Evolutionary conservation across 176 grass and related monocot species (phyloP).

Genomic region (Raddia distichophylla): DNA sequence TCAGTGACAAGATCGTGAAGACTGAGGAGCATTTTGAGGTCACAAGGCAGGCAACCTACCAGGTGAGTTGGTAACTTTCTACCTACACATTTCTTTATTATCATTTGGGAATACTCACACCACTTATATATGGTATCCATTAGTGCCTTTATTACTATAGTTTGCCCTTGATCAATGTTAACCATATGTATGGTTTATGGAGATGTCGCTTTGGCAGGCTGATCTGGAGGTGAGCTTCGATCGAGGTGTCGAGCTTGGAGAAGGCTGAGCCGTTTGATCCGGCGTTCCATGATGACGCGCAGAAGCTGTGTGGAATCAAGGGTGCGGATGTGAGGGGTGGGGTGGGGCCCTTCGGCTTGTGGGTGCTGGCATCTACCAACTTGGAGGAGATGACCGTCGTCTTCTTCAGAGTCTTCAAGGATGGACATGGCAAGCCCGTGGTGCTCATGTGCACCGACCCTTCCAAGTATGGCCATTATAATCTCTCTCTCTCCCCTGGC

Average conservation of each 20-base stretch:
- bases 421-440: slow-evolving; percentile 40
- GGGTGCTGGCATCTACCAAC: slow-evolving; percentile 56
- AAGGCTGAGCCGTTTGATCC: slow-evolving; percentile 63
- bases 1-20: slow-evolving; percentile 28
- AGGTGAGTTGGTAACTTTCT: background rate
- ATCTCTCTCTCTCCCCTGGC: background rate
- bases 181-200: no score
- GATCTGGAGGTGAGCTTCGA: slow-evolving; percentile 77
- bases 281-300: slow-evolving; percentile 46
- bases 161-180: no score
- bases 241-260: slow-evolving; percentile 54
- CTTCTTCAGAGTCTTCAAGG: slow-evolving; percentile 68
- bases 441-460: slow-evolving; percentile 87
- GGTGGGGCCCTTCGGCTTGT: slow-evolving; percentile 76
- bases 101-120: no score
- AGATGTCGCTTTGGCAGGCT: slow-evolving; percentile 22
- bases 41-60: slow-evolving; percentile 43
- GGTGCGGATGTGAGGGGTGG: slow-evolving; percentile 59
- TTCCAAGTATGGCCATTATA: slow-evolving; percentile 41
- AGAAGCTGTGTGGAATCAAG: slow-evolving; percentile 54
- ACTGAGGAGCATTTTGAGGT: slow-evolving; percentile 41
- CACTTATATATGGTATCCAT: no score
- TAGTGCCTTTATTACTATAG: no score
- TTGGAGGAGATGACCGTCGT: slow-evolving; percentile 59
- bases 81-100: no score